phyloP scores from a whole-genome alignment of 2,329 filamentous ascomycete genomes.

The Ophiocordyceps sinensis region DNA sequence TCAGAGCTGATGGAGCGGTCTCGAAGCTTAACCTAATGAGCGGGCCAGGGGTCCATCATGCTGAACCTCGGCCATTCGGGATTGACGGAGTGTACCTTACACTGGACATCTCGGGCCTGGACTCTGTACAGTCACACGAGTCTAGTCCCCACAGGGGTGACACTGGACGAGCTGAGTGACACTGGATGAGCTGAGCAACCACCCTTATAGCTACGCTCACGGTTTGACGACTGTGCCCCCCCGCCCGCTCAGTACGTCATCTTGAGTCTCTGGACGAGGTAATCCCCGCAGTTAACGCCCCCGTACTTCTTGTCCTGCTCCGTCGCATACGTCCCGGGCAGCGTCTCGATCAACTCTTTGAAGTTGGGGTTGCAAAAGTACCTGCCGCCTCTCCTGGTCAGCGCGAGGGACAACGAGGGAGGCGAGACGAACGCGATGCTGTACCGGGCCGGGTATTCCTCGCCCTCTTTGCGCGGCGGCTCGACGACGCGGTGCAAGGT shows the following conservation, averaged over 20 bases:
- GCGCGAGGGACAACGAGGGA: neutral
- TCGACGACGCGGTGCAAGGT: conserved; percentile 85
- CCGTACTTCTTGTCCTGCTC: conserved; percentile 64
- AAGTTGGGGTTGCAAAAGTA: conserved; percentile 88
- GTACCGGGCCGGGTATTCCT: conserved; percentile 61
- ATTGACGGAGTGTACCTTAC: too few species aligned
- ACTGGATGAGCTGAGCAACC: too few species aligned
- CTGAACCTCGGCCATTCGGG: too few species aligned
- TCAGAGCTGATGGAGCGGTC: neutral
- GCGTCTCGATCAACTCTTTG: conserved; percentile 59
- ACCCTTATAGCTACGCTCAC: too few species aligned
- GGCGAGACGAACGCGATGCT: conserved; percentile 56
- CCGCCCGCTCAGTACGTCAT: conserved; percentile 47
- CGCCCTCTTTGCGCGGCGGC: conserved; percentile 46
- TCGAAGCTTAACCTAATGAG: too few species aligned
- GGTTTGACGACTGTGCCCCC: too few species aligned
- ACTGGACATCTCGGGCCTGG: too few species aligned
- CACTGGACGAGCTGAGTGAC: too few species aligned
- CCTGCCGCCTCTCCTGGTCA: conserved; percentile 14
- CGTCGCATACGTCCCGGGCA: conserved; percentile 58
- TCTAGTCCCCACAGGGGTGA: too few species aligned
- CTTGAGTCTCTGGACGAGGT: conserved; percentile 61
- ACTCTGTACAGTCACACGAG: too few species aligned
- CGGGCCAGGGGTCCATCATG: too few species aligned
- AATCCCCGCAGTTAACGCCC: conserved; percentile 65